phyloP scores from a whole-genome alignment of 2,329 filamentous ascomycete species.

The Juglanconis oblonga region DNA sequence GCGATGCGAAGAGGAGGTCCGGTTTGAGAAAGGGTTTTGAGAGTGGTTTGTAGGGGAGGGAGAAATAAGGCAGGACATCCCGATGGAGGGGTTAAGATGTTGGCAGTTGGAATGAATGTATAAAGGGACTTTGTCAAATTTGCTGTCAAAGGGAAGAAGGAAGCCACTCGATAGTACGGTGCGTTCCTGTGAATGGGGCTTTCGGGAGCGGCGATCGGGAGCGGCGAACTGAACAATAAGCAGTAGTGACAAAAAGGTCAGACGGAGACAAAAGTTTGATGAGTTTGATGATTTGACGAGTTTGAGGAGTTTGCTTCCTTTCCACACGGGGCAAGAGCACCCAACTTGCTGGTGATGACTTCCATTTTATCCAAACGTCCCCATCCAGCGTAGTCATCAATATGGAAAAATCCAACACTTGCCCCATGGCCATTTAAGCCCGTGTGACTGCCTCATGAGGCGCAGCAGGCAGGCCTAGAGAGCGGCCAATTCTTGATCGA shows the following conservation, averaged over 20 bases:
- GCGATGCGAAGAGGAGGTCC: not conserved
- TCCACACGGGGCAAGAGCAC: not conserved
- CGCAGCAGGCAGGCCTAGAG: too few relatives aligned
- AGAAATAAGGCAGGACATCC: conserved; percentile 14
- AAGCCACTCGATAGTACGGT: too few relatives aligned
- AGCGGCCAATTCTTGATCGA: too few relatives aligned
- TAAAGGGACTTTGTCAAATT: not conserved
- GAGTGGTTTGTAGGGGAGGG: conserved; percentile 10
- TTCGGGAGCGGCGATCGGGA: too few relatives aligned
- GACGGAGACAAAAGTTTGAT: not conserved
- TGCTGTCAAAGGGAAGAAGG: too few relatives aligned
- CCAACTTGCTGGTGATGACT: not conserved
- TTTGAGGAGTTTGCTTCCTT: not conserved
- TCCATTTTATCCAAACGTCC: too few relatives aligned
- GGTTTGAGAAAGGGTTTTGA: not conserved
- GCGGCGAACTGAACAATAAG: not conserved
- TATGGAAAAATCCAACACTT: too few relatives aligned
- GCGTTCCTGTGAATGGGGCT: too few relatives aligned
- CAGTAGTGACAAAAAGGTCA: not conserved
- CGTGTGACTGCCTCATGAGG: too few relatives aligned
- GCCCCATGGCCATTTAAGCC: too few relatives aligned
- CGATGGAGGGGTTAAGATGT: not conserved
- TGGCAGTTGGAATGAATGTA: not conserved
- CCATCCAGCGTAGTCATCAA: too few relatives aligned
- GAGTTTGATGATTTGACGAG: not conserved